A percentile compares a stretch with the other conserved stretches of the same genome.
Evolutionary conservation across 495 filamentous ascomycete genomes (phyloP).

Genomic region (Hypoxylon lenormandii): DNA sequence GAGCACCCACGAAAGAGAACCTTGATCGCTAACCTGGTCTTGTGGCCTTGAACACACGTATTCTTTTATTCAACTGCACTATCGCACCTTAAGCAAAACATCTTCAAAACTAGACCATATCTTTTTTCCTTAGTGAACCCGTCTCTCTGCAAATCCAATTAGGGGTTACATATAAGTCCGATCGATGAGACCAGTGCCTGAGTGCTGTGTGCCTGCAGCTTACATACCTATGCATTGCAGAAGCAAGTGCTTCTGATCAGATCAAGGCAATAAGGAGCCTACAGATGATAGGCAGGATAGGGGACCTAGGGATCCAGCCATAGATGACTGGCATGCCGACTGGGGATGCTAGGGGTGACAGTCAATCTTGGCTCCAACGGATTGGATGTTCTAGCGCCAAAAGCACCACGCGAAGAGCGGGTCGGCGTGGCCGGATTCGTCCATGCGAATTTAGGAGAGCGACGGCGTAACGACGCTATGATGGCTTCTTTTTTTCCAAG

Average conservation of each 20-base stretch:
- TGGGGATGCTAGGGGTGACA: neutral
- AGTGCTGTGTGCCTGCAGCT: constrained; percentile 24
- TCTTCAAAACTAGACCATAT: neutral
- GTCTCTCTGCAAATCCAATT: neutral
- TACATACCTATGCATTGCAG: constrained; percentile 30
- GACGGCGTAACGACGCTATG: constrained; percentile 19
- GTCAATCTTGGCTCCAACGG: constrained; percentile 37
- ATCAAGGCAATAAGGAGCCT: constrained; percentile 13
- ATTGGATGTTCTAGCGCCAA: constrained; percentile 36
- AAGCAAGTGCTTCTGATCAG: constrained; percentile 35
- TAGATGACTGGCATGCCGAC: constrained; percentile 20
- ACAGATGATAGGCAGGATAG: constrained; percentile 25
- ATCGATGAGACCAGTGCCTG: constrained; percentile 7
- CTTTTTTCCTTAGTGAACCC: neutral
- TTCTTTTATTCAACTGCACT: constrained; percentile 7
- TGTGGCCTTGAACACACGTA: constrained; percentile 19
- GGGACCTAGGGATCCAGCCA: constrained; percentile 3
- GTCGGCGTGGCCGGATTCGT: constrained; percentile 35
- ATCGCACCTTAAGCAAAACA: constrained; percentile 22
- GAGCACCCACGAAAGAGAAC: constrained; percentile 13
- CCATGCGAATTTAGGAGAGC: constrained; percentile 35
- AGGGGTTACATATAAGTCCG: neutral
- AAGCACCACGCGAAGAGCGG: constrained; percentile 29
- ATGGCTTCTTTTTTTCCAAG: constrained; percentile 19
- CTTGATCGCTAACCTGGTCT: constrained; percentile 16